These are phyloP conservation scores for Teratosphaeria pseudoeucalypti DNA, from an alignment of 2,329 filamentous ascomycete species.

Conservation along the genomic window DNA sequence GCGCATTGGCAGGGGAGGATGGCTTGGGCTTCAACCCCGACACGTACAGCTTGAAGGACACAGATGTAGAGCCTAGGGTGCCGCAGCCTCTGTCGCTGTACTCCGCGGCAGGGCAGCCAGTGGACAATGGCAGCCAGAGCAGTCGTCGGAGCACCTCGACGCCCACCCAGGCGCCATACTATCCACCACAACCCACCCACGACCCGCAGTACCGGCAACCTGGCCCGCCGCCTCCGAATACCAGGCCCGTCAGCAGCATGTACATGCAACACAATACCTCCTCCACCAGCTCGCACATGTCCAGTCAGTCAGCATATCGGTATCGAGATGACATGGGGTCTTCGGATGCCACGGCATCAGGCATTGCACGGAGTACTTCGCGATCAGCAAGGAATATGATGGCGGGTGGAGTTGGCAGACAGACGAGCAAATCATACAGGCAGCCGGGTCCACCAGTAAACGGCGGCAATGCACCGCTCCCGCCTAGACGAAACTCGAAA, in stretches of 20 bases:
- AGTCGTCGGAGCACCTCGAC: slow-evolving; percentile 4
- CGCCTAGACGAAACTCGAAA: slow-evolving; percentile 67
- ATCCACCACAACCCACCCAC: slow-evolving; percentile 12
- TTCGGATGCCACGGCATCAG: slow-evolving; percentile 33
- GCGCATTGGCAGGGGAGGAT: slow-evolving; percentile 22
- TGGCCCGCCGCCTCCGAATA: slow-evolving; percentile 17
- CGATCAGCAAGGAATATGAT: slow-evolving; percentile 50
- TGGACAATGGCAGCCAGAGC: slow-evolving; percentile 28
- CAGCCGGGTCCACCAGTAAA: slow-evolving; percentile 41
- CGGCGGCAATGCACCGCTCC: slow-evolving; percentile 51
- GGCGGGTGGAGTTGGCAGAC: slow-evolving; percentile 51
- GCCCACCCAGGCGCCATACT: slow-evolving; percentile 33
- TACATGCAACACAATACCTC: slow-evolving; percentile 41
- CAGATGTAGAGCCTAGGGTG: slow-evolving; percentile 4
- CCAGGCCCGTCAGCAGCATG: slow-evolving; percentile 35
- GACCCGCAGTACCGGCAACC: slow-evolving; percentile 16
- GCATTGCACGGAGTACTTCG: slow-evolving; percentile 51
- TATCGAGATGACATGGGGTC: slow-evolving; percentile 35
- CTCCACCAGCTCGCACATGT: slow-evolving; percentile 32
- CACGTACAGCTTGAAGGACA: slow-evolving; percentile 24
- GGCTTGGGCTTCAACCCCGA: slow-evolving; percentile 33
- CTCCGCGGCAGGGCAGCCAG: slow-evolving; percentile 6
- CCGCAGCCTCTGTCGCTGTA: slow-evolving; percentile 4
- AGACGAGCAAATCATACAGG: slow-evolving; percentile 60
- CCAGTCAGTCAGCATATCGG: slow-evolving; percentile 32